Percentiles rank a stretch among this genome's conserved stretches.
Conservation (phyloP, 2,329 filamentous ascomycete species). For the Trichoderma guizhouense region DNA sequence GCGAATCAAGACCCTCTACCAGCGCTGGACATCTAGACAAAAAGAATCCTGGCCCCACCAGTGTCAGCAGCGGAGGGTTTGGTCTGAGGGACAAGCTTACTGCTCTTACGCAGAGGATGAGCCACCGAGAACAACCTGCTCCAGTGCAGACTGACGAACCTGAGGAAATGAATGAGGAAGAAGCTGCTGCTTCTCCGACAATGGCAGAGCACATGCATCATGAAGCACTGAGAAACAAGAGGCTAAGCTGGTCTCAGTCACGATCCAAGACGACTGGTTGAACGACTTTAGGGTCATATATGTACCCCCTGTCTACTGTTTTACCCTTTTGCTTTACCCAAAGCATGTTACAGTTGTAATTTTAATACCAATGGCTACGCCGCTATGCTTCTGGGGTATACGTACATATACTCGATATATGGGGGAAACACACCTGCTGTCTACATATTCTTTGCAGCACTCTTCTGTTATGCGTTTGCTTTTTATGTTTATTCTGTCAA, state of each 20-base stretch:
- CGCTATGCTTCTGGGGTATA: background rate
- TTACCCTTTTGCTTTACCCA: background rate
- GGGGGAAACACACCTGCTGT: background rate
- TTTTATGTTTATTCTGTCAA: background rate
- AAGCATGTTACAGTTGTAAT: slow-evolving; percentile 5
- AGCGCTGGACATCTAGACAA: slow-evolving; percentile 30
- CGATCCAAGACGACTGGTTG: slow-evolving; percentile 7
- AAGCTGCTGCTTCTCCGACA: background rate
- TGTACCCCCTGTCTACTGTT: background rate
- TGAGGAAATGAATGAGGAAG: slow-evolving; percentile 7
- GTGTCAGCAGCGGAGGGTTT: slow-evolving; percentile 30
- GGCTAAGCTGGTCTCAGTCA: slow-evolving; percentile 16
- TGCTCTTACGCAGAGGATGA: slow-evolving; percentile 33
- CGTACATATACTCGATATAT: background rate
- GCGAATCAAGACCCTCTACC: slow-evolving; percentile 31
- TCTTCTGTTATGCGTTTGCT: background rate
- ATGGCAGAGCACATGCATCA: background rate
- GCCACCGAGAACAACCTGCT: slow-evolving; percentile 27
- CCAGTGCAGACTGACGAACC: background rate
- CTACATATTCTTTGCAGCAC: background rate
- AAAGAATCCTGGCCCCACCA: slow-evolving; percentile 23
- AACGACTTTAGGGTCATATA: background rate
- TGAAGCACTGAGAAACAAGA: background rate
- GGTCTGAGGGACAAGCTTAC: slow-evolving; percentile 37
- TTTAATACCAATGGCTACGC: background rate